Base-by-base conservation (phyloP, 306 rosid genomes). In the Bauhinia variegata region DNA sequence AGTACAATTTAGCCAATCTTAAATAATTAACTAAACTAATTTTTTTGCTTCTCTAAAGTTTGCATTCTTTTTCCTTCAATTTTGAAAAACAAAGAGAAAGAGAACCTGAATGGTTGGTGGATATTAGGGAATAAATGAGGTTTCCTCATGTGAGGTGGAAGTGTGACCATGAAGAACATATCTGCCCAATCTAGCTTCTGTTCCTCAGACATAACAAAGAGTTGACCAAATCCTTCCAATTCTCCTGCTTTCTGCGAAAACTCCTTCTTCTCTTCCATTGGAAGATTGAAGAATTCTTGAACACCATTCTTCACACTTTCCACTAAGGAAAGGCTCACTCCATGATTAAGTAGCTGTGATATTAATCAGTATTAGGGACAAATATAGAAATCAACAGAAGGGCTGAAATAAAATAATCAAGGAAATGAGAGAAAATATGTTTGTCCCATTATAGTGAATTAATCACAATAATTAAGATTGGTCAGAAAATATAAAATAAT, bases 81-180 rank as follows among this genome's bases (percentile, higher is more conserved):
- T n/a, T n/a, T n/a, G 28, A 23, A 2, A 41, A 10, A 19, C 11
- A 57, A 19, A 18, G 3, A 38, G 13, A 53, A 14, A 53, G 11
- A 36, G 28, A 34, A 69, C 83, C 73, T 79, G 73, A 86, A 75
- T 56, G 78, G 57, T 2, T 47, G 57, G 5, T 71, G 85, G 14
- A 82, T 55, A 1, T 78, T 67, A 28, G 83, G 73, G 56, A 83
- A 73, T 31, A 86, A 19, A 15, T 79, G 81, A n/a, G 80, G 85
- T 63, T 68, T 81, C 67, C 88, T 86, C 12, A 48, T 2, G 13
- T 68, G 57, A 1, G 49, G 12, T 12, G 88, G 83, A 4, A 76
- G 49, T 9, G 79, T 67, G 16, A 32, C 1, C 16, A 78, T 0
- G 31, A 0, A 56, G 39, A 83, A 75, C 4, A 55, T 0, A 78